phyloP scores from a whole-genome alignment of 805 yeast species.

The Starmerella tilneyi region DNA sequence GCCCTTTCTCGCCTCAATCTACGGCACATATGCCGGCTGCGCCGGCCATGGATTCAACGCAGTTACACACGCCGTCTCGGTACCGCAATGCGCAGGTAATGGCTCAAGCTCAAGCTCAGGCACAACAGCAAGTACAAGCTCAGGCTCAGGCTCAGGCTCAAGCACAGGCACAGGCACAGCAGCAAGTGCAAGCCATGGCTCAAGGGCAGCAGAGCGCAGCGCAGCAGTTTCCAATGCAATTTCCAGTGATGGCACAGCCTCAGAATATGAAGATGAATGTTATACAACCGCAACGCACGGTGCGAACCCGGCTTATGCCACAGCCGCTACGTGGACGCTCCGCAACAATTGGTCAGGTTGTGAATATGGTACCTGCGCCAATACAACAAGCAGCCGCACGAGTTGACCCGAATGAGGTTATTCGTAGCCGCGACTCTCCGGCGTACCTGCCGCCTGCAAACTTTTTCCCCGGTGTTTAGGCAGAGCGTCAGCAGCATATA shows the following conservation, averaged over 20 bases:
- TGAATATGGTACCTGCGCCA: constrained; percentile 34
- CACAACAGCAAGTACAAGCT: constrained; percentile 21
- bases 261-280: constrained; percentile 15
- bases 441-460: constrained; percentile 36
- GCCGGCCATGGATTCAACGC: constrained; percentile 9
- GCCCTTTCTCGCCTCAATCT: constrained; percentile 29
- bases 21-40: constrained; percentile 7
- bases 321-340: constrained; percentile 27
- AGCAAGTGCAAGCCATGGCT: constrained; percentile 17
- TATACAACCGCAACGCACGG: constrained; percentile 5
- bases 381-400: constrained; percentile 36
- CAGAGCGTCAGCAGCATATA: neutral
- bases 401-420: constrained; percentile 33
- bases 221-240: constrained; percentile 3
- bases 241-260: constrained; percentile 7
- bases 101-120: constrained; percentile 11
- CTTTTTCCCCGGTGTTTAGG: constrained; percentile 12
- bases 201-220: constrained; percentile 9
- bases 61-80: constrained; percentile 10
- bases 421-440: constrained; percentile 34
- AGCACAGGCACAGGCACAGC: constrained; percentile 19
- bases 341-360: constrained; percentile 34
- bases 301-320: constrained; percentile 7
- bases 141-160: constrained; percentile 19
- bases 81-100: constrained; percentile 10